These are phyloP conservation scores for Aspergillus caelatus DNA, from an alignment of 2,329 filamentous ascomycete species.

Conservation along the genomic window DNA sequence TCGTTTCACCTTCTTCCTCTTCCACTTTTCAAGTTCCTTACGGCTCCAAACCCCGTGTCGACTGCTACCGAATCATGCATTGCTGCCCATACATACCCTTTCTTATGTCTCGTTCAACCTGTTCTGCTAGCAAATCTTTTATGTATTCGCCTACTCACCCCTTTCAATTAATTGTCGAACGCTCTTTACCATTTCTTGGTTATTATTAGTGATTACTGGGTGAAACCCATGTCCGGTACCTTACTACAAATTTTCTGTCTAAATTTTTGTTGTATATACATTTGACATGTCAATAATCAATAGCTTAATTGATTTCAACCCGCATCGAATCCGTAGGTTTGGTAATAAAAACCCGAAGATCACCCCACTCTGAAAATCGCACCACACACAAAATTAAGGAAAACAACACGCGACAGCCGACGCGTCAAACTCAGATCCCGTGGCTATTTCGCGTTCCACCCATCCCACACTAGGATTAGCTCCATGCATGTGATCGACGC, in stretches of 20 bases:
- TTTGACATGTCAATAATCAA: conserved; percentile 7
- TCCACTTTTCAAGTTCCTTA: neutral
- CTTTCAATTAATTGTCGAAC: neutral
- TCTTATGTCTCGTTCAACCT: conserved; percentile 10
- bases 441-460: conserved; percentile 21
- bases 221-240: neutral
- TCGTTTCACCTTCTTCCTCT: neutral
- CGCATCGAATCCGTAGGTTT: neutral
- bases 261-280: conserved; percentile 8
- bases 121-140: conserved; percentile 12
- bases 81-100: conserved; percentile 21
- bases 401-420: conserved; percentile 18
- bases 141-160: conserved; percentile 10
- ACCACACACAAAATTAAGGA: neutral
- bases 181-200: neutral
- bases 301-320: neutral
- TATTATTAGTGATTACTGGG: neutral
- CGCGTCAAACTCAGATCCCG: conserved; percentile 11
- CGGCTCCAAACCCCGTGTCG: neutral
- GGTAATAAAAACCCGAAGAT: conserved; percentile 1
- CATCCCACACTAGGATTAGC: conserved; percentile 5
- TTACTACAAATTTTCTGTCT: neutral
- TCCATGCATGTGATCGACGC: neutral
- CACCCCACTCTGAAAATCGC: conserved; percentile 1
- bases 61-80: conserved; percentile 11